Percentiles rank a stretch among this genome's conserved stretches.
phyloP scores from a whole-genome alignment of 2,329 filamentous ascomycete genomes.

The Truncatella angustata region DNA sequence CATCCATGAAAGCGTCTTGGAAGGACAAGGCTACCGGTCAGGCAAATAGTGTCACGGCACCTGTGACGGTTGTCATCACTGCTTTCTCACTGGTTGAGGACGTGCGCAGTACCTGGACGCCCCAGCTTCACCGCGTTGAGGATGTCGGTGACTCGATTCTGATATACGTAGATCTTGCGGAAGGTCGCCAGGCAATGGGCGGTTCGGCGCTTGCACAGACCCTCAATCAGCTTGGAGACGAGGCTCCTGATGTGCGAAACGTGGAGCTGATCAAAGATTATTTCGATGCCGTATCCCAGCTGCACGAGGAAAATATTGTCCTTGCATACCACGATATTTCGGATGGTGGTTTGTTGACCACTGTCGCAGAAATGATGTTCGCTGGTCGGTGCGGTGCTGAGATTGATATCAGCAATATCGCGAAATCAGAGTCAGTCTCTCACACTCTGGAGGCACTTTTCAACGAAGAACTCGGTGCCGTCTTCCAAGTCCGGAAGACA shows the following conservation, averaged over 20 bases:
- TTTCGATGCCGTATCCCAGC: constrained; percentile 76
- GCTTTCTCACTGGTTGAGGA: constrained; percentile 84
- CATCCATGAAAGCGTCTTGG: constrained; percentile 99
- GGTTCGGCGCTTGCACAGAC: constrained; percentile 90
- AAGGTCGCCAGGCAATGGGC: constrained; percentile 77
- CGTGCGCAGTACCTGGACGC: constrained; percentile 88
- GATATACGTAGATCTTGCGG: constrained; percentile 86
- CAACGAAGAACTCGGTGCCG: constrained; percentile 92
- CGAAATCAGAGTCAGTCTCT: constrained; percentile 59
- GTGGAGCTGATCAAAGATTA: constrained; percentile 80
- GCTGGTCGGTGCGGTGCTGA: constrained; percentile 88
- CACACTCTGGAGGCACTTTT: constrained; percentile 78
- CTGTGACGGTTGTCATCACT: constrained; percentile 86
- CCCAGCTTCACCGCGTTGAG: constrained; percentile 76
- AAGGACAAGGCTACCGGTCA: constrained; percentile 65
- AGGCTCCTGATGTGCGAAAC: constrained; percentile 83
- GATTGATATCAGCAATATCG: constrained; percentile 74
- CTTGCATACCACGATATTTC: constrained; percentile 94
- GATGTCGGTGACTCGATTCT: constrained; percentile 87
- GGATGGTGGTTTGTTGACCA: constrained; percentile 88
- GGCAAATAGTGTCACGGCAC: constrained; percentile 83
- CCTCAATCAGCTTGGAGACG: constrained; percentile 80
- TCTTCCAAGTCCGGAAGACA: constrained; percentile 88
- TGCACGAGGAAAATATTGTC: constrained; percentile 60
- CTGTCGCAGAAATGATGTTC: constrained; percentile 96